These are phyloP conservation scores for Pyrenophora graminea DNA, from an alignment of 2,329 filamentous ascomycete genomes.

Conservation along the genomic window DNA sequence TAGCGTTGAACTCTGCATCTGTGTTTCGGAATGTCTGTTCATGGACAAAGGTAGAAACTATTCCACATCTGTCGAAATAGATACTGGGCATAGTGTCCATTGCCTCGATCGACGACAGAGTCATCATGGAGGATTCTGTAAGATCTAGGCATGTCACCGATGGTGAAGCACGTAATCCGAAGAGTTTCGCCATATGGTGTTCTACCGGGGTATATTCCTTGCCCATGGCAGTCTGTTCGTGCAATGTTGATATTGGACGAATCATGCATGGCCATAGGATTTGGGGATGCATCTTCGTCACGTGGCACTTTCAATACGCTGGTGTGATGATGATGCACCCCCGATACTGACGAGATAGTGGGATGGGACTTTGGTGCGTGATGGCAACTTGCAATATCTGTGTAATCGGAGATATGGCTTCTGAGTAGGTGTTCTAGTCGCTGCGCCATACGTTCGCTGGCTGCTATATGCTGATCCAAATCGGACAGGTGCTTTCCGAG, in stretches of 20 bases:
- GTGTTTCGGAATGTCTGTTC: neutral
- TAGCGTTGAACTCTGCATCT: neutral
- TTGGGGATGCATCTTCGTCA: slow-evolving; percentile 1
- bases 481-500: too few relatives aligned
- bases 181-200: too few relatives aligned
- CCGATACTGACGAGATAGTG: too few relatives aligned
- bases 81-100: neutral
- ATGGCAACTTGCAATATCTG: too few relatives aligned
- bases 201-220: too few relatives aligned
- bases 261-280: slow-evolving; percentile 1
- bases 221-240: too few relatives aligned
- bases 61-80: slow-evolving; percentile 2
- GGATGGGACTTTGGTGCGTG: too few relatives aligned
- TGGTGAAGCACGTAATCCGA: too few relatives aligned
- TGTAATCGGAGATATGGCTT: neutral
- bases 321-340: neutral
- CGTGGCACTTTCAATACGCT: slow-evolving; percentile 1
- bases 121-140: neutral
- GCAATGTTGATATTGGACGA: neutral
- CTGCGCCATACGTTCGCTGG: slow-evolving; percentile 2
- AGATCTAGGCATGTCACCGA: too few relatives aligned
- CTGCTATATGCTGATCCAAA: neutral
- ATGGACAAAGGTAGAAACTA: slow-evolving; percentile 1
- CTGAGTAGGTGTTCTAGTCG: slow-evolving; percentile 1
- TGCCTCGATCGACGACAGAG: neutral